Evolutionary conservation across 805 yeast genomes (phyloP), one percentile per base, ranked within the genome.

Genomic region (Sugiyamaella qingdaonensis): DNA sequence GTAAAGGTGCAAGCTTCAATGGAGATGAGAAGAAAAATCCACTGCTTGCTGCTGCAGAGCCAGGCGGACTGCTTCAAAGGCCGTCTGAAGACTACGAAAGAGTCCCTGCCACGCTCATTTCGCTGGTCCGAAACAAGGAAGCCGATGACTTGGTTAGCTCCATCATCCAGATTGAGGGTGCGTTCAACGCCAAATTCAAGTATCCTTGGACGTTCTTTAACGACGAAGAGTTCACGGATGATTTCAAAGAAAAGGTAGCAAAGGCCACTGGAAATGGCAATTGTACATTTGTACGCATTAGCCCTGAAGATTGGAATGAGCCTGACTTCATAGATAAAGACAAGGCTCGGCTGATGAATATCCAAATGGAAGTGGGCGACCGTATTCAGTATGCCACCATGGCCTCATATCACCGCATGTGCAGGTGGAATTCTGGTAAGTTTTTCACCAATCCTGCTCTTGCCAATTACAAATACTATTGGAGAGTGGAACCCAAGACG

Each of bases 141-240:
- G 62, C 76, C 19, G 60, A 60, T 0, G 75, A 68, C 0, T 73
- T 88, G 4, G 62, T 79, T 1, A 58, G 61, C 2, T 78, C 95
- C 1, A 80, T 89, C 52, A 65, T 64, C 51, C 79, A 78, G 58
- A 76, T 89, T 34, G 95, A 89, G 64, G 65, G 65, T 27, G 75
- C 71, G 1, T 89, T 88, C 72, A 89, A 89, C 64, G 56, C 67
- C 29, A 85, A 86, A 61, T 89, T 83, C 68, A 76, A 78, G 45
- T 89, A 89, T 64, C 95, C 96, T 0, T 88, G 88, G 72, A 88
- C 88, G 2, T 86, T 89, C 55, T 65, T 89, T 46, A 89, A 88
- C 64, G 95, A 89, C 61, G 73, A 72, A 51, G 82, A 82, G 2
- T 89, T 89, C 64, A 70, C 79, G 1, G 78, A 80, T 0, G 66